These are phyloP conservation scores for Vaccinium darrowii DNA, from an alignment of 148 eudicot species.

Conservation along the genomic window DNA sequence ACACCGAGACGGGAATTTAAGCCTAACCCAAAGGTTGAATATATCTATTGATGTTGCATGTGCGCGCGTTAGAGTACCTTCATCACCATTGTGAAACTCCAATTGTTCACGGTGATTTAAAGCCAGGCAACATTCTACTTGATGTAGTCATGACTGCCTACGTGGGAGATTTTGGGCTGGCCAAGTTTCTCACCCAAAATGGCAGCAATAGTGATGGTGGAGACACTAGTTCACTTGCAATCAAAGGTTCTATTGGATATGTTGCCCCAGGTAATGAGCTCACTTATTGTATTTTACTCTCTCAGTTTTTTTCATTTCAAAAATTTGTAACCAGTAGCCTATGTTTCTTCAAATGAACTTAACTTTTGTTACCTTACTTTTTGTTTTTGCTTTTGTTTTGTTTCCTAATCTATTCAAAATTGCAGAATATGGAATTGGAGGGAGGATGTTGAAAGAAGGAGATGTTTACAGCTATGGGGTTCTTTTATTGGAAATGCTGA, in stretches of 20 bases:
- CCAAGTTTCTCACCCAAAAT: slow-evolving; percentile 2
- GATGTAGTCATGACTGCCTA: slow-evolving; percentile 4
- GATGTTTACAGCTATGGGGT: slow-evolving; percentile 41
- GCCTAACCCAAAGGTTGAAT: slow-evolving; percentile 5
- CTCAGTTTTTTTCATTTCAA: too few relatives aligned
- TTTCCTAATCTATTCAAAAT: not conserved
- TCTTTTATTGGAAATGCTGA: slow-evolving; percentile 31
- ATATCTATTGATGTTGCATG: slow-evolving; percentile 12
- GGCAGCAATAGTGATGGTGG: not conserved
- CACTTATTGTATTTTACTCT: too few relatives aligned
- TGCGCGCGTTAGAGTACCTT: slow-evolving; percentile 13
- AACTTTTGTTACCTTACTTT: too few relatives aligned
- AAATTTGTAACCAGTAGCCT: too few relatives aligned
- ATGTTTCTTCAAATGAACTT: too few relatives aligned
- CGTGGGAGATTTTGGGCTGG: slow-evolving; percentile 8
- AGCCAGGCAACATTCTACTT: not conserved
- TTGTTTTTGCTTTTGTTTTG: too few relatives aligned
- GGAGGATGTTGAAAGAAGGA: slow-evolving; percentile 24
- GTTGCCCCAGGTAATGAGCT: not conserved
- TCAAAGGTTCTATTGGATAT: not conserved
- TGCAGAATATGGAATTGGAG: slow-evolving; percentile 18
- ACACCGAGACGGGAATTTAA: not conserved
- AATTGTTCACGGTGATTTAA: slow-evolving; percentile 12
- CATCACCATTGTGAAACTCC: not conserved
- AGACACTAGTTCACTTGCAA: too few relatives aligned